Conservation (phyloP, 2,329 filamentous ascomycete species). For the Sporothrix sp. region DNA sequence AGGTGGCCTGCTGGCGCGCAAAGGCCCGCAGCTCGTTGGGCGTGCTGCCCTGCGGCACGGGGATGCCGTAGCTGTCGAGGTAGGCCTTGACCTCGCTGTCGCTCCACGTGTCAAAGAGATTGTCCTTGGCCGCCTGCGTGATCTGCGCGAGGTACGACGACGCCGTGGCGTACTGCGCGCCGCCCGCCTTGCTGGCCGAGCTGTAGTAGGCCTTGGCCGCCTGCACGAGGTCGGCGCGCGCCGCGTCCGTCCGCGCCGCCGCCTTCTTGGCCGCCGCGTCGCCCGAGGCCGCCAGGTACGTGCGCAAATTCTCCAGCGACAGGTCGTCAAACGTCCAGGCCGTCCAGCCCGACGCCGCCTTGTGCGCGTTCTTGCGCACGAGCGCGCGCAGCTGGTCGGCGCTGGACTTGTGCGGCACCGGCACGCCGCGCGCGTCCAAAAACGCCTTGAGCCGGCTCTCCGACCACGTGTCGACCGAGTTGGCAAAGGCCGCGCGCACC, state of each 20-base stretch:
- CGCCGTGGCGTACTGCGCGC: conserved; percentile 51
- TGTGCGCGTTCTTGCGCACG: conserved; percentile 64
- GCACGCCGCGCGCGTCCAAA: conserved; percentile 65
- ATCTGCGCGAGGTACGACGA: conserved; percentile 60
- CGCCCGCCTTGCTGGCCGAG: conserved; percentile 49
- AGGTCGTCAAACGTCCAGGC: conserved; percentile 76
- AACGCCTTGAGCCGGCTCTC: conserved; percentile 69
- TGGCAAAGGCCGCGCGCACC: conserved; percentile 57
- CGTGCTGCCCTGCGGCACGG: conserved; percentile 55
- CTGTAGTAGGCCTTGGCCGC: conserved; percentile 53
- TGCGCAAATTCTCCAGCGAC: conserved; percentile 59
- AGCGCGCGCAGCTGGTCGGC: conserved; percentile 63
- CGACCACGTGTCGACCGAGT: conserved; percentile 55
- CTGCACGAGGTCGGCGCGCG: conserved; percentile 62
- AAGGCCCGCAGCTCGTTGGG: conserved; percentile 60
- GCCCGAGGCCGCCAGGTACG: conserved; percentile 43
- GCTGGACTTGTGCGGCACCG: conserved; percentile 62
- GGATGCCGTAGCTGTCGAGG: conserved; percentile 63
- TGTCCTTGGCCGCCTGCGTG: conserved; percentile 55
- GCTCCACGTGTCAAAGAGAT: conserved; percentile 63
- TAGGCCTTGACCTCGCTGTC: conserved; percentile 67
- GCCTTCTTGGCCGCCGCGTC: conserved; percentile 48
- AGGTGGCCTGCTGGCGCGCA: conserved; percentile 63
- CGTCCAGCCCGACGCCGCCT: conserved; percentile 56
- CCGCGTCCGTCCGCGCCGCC: conserved; percentile 52